phyloP scores from a whole-genome alignment of 129 eudicot species.

The Escallonia herrerae region DNA sequence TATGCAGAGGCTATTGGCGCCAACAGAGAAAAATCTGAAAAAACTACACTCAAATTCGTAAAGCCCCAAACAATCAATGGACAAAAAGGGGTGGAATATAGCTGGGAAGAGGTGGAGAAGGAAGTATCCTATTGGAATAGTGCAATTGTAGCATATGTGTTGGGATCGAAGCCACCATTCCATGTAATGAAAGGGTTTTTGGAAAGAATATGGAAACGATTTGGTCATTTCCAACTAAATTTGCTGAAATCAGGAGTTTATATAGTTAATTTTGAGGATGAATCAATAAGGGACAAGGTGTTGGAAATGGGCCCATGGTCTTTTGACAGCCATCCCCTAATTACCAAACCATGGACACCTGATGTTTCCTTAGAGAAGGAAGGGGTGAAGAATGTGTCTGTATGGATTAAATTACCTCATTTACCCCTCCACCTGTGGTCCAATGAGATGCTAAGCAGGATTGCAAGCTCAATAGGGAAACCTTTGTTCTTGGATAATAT shows the following conservation, averaged over 20 bases:
- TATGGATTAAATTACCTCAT: neutral
- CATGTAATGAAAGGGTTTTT: neutral
- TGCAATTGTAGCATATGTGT: neutral
- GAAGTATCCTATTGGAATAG: neutral
- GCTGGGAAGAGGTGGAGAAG: too few species aligned
- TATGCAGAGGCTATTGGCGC: too few species aligned
- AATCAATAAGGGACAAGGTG: neutral
- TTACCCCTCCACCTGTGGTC: neutral
- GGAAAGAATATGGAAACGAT: neutral
- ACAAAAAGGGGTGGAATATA: too few species aligned
- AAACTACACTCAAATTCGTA: too few species aligned
- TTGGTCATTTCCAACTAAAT: neutral
- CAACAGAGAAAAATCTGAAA: too few species aligned
- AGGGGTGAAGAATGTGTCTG: neutral
- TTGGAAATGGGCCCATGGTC: neutral
- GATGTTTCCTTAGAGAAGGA: neutral
- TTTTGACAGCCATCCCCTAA: neutral
- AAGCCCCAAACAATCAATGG: too few species aligned
- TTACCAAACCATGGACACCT: neutral
- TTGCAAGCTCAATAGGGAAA: neutral
- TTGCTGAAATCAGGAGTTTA: neutral
- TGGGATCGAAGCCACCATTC: neutral
- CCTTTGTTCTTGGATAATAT: neutral
- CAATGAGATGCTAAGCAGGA: neutral
- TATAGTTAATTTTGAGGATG: neutral